A percentile compares a stretch with the other conserved stretches of the same genome.
phyloP scores from a whole-genome alignment of 179 eudicot genomes.

The Spinacia oleracea region DNA sequence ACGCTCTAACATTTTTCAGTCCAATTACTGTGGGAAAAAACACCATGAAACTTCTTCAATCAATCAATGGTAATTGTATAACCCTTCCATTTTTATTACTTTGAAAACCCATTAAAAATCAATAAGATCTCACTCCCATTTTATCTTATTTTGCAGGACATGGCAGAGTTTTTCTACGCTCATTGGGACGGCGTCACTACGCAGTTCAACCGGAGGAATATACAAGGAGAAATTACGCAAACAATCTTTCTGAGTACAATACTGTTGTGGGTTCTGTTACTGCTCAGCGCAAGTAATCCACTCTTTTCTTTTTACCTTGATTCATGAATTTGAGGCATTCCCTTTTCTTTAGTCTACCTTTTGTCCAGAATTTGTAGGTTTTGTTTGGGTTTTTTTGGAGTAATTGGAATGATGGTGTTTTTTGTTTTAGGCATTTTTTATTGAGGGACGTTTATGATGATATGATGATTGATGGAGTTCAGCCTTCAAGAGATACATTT shows the following conservation, averaged over 20 bases:
- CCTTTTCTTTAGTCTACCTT: neutral
- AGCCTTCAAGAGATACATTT: constrained; percentile 80
- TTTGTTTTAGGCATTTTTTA: constrained; percentile 53
- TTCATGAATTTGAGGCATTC: neutral
- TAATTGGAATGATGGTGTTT: neutral
- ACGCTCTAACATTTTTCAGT: neutral
- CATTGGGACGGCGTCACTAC: constrained; percentile 48
- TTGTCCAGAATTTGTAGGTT: neutral
- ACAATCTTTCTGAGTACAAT: constrained; percentile 72
- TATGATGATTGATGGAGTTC: constrained; percentile 91
- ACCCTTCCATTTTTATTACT: neutral
- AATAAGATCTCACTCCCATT: neutral
- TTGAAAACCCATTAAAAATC: neutral
- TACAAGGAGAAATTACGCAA: constrained; percentile 70
- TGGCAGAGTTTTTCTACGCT: constrained; percentile 40
- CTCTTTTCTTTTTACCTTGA: neutral
- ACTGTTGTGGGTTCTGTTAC: constrained; percentile 66
- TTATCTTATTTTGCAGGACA: constrained; percentile 38
- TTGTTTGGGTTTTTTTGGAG: neutral
- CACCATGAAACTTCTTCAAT: constrained; percentile 38
- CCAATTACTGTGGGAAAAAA: neutral
- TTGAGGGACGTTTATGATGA: constrained; percentile 96
- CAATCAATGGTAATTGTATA: constrained; percentile 23
- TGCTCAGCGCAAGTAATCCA: constrained; percentile 63
- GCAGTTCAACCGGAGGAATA: constrained; percentile 54